These are phyloP conservation scores for Steccherinum ochraceum DNA, from an alignment of 768 basidiomycete species.

Conservation along the genomic window DNA sequence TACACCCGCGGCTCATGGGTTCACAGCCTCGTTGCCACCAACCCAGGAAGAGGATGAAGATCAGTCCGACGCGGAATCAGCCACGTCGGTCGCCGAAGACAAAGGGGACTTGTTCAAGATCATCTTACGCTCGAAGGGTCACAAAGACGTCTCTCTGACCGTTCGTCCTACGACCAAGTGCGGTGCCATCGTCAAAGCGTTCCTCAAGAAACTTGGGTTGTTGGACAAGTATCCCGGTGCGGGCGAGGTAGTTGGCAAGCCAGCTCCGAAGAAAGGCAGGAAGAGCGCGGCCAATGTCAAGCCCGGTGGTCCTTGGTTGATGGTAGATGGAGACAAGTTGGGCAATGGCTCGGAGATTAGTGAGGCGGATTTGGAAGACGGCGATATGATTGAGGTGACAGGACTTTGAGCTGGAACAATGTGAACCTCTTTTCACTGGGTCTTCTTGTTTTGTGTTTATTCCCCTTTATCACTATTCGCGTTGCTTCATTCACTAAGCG, in stretches of 20 bases:
- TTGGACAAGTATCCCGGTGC: slow-evolving; percentile 39
- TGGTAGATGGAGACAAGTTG: slow-evolving; percentile 70
- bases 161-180: slow-evolving; percentile 75
- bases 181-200: slow-evolving; percentile 68
- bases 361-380: slow-evolving; percentile 69
- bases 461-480: no score
- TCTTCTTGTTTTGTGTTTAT: not conserved
- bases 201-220: slow-evolving; percentile 62
- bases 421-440: not conserved
- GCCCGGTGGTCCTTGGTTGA: slow-evolving; percentile 41
- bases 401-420: slow-evolving; percentile 36
- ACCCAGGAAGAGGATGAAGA: not conserved
- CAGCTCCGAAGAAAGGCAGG: slow-evolving; percentile 27
- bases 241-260: slow-evolving; percentile 10
- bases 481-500: no score
- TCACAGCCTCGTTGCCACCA: slow-evolving; percentile 10
- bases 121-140: slow-evolving; percentile 51
- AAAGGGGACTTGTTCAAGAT: slow-evolving; percentile 55
- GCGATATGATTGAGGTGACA: slow-evolving; percentile 71
- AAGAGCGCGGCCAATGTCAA: slow-evolving; percentile 14
- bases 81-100: slow-evolving; percentile 29
- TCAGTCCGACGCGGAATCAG: slow-evolving; percentile 20
- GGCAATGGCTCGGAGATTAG: slow-evolving; percentile 54
- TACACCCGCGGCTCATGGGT: slow-evolving; percentile 6
- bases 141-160: slow-evolving; percentile 53